phyloP scores from a whole-genome alignment of 371 early-diverging fungal species.

The Circinella minor region DNA sequence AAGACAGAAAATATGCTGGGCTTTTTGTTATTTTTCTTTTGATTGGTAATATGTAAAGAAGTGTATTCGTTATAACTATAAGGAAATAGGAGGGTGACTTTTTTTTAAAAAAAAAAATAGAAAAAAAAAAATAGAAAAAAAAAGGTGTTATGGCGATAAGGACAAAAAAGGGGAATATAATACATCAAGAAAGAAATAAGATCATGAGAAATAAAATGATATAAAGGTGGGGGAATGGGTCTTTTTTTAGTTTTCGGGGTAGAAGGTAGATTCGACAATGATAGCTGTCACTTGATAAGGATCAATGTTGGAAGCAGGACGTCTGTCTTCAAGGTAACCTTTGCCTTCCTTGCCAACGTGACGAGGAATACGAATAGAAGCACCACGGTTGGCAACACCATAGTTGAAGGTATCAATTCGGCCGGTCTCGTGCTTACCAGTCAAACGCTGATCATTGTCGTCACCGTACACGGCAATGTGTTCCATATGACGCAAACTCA shows the following conservation, averaged over 20 bases:
- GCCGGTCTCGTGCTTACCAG: conserved; percentile 67
- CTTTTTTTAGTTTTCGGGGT: conserved; percentile 19
- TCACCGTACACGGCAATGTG: conserved; percentile 72
- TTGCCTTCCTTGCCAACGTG: conserved; percentile 64
- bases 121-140: not conserved
- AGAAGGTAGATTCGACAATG: conserved; percentile 58
- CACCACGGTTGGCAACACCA: conserved; percentile 70
- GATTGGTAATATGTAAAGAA: too few relatives aligned
- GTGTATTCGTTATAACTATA: too few relatives aligned
- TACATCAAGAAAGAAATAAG: not conserved
- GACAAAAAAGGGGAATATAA: conserved; percentile 4
- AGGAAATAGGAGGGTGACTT: too few relatives aligned
- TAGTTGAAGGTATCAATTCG: conserved; percentile 61
- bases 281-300: conserved; percentile 66
- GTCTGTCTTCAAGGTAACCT: conserved; percentile 66
- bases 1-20: too few relatives aligned
- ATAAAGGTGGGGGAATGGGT: not conserved
- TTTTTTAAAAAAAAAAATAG: not conserved
- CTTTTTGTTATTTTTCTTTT: too few relatives aligned
- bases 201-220: not conserved
- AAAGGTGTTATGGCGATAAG: not conserved
- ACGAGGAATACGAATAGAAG: conserved; percentile 71
- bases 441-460: conserved; percentile 67
- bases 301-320: conserved; percentile 71
- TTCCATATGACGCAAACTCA: conserved; percentile 52